phyloP scores from a whole-genome alignment of 2,329 filamentous ascomycete genomes.

The Fusarium sp. region DNA sequence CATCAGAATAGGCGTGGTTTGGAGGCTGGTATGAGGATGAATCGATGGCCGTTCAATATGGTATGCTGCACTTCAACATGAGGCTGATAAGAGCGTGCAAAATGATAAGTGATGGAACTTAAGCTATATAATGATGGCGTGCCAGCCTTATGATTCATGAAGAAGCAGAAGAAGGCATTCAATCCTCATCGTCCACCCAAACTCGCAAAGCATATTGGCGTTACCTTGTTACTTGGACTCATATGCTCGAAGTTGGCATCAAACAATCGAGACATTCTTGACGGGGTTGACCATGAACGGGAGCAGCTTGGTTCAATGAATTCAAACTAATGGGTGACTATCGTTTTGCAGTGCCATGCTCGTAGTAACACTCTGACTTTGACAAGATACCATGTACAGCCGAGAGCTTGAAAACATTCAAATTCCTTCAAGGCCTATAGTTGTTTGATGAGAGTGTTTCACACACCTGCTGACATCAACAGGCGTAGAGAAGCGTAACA shows the following conservation, averaged over 20 bases:
- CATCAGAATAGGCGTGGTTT: neutral
- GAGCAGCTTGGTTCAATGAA: neutral
- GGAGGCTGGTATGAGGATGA: neutral
- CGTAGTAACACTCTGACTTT: neutral
- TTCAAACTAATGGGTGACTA: neutral
- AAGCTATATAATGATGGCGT: neutral
- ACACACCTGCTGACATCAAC: neutral
- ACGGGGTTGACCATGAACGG: neutral
- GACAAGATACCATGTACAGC: neutral
- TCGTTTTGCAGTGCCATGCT: neutral
- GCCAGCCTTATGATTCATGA: neutral
- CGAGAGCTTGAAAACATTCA: neutral
- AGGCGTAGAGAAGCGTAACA: constrained; percentile 19
- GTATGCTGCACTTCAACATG: neutral
- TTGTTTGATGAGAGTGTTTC: neutral
- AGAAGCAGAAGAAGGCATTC: neutral
- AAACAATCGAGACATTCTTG: neutral
- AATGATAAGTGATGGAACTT: neutral
- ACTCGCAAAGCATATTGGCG: neutral
- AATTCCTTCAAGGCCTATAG: neutral
- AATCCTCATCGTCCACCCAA: too few relatives aligned
- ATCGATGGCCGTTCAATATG: neutral
- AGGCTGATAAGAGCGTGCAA: neutral
- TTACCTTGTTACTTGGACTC: neutral
- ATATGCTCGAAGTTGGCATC: neutral